Conservation (phyloP, 352 stramenopile genomes). For the Phytophthora crassamura region DNA sequence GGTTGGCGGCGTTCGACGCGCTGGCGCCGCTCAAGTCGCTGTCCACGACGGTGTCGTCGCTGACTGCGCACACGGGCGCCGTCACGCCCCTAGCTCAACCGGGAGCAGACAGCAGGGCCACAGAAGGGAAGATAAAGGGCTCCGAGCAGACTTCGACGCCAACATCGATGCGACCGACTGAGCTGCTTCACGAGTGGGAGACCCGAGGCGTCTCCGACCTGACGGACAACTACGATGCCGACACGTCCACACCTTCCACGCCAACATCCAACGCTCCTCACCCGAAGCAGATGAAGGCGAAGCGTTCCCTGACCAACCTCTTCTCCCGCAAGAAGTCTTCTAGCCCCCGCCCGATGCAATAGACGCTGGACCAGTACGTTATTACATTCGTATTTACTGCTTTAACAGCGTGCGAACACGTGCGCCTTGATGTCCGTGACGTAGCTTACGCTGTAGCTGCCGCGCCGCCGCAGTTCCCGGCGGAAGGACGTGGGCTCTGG, state of each 20-base stretch:
- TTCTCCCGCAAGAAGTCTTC: slow-evolving; percentile 46
- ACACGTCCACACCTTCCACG: slow-evolving; percentile 22
- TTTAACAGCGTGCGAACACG: slow-evolving; percentile 72
- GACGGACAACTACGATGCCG: slow-evolving; percentile 18
- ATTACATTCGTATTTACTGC: neutral
- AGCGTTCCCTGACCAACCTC: slow-evolving; percentile 37
- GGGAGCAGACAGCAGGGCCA: neutral
- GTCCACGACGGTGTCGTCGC: slow-evolving; percentile 31
- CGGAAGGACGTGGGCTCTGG: slow-evolving; percentile 72
- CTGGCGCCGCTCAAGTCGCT: slow-evolving; percentile 69
- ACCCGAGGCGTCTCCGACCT: neutral
- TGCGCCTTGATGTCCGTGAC: slow-evolving; percentile 90
- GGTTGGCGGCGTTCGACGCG: slow-evolving; percentile 73
- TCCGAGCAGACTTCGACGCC: neutral
- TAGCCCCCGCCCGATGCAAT: slow-evolving; percentile 15
- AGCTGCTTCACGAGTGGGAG: slow-evolving; percentile 20
- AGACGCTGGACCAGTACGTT: neutral
- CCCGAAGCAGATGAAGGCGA: slow-evolving; percentile 24
- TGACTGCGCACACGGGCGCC: slow-evolving; percentile 26
- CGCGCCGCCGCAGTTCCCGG: slow-evolving; percentile 77
- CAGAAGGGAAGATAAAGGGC: slow-evolving; percentile 11
- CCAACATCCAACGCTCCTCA: slow-evolving; percentile 14
- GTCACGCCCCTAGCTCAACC: slow-evolving; percentile 16
- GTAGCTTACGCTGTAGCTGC: slow-evolving; percentile 90
- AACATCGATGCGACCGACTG: slow-evolving; percentile 8